Evolutionary conservation across 352 stramenopile species (phyloP), one percentile per base, ranked within the genome.

Genomic region (Blastocystis sp.): DNA sequence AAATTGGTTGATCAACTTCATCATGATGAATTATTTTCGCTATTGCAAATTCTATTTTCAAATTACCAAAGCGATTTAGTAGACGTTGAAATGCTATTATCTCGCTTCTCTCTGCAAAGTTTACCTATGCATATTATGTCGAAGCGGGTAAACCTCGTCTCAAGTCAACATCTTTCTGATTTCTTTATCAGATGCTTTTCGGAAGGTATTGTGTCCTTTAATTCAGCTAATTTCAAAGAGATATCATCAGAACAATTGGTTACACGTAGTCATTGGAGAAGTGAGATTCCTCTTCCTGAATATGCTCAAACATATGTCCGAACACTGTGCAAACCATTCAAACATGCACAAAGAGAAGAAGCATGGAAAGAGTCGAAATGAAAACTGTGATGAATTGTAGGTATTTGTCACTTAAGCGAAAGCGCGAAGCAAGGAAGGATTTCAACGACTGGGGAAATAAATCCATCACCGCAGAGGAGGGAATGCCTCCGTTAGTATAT

Each of bases 371-470:
- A 84, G 73, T 84, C 17, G 2, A 3, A 35, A 19, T 64, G 15
- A 54, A 0, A 22, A 24, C 15, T 22, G 24, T 4, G 17, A 13
- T 68, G 22, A 68, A 35, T 37, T 3, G 2, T 66, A 84, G 73
- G 35, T 84, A 84, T 48, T 37, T 84, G 13, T n/a, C n/a, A 24
- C 15, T 40, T 17, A 42, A 42, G 0, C 44, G 73, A 1, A 69
- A 54, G 22, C 15, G 73, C 19, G 27, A 68, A 22, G 73, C 53
- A 44, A 53, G 68, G 27, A 84, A 84, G 33, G 48, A 64, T 30
- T 84, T 84, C 44, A 40, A 69, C 9, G 53, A 84, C 54, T 84
- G 73, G 73, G 73, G 73, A 15, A 60, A 84, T 53, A 51, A 60
- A n/a, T 15, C 33, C 27, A 66, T 84, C n/a, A 42, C 42, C 33